Evolutionary conservation across 1,284 basidiomycete genomes (phyloP), one percentile per base, ranked within the genome.

Genomic region (Ganoderma lingzhi): DNA sequence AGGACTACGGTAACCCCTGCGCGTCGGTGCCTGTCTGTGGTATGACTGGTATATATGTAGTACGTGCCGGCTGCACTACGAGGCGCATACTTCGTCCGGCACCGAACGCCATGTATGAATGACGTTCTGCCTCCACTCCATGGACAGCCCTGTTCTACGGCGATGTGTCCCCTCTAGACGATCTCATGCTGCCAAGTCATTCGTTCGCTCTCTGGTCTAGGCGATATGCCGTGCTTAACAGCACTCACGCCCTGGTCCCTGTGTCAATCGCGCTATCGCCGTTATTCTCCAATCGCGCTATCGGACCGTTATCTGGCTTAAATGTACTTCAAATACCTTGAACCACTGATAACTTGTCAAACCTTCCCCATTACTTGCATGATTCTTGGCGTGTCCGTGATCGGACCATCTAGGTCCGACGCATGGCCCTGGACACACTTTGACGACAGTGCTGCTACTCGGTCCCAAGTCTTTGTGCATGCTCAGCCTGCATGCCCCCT

Each of bases 21-120:
- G 48, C n/a, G 48, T 59, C 37, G 37, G 59, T 61, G 10, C 59
- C 59, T 61, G 37, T 23, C 23, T 61, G n/a, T 4, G n/a, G 58
- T 58, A 28, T 19, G 55, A 32, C 19, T 39, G n/a, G 56, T 59
- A 59, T 39, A 37, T 59, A 39, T 28, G 39, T 42, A 58, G 35
- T 6, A 30, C 45, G 19, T 48, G 19, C n/a, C 45, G 45, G 45
- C 45, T 30, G 30, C 53, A 35, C 32, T 56, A 15, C 6, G 6
- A 17, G 30, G 15, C 35, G 30, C 28, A 23, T 51, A 10, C 48
- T 51, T 42, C 39, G 35, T 35, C 19, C 37, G 58, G 58, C 9
- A 35, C 58, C 37, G 58, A 41, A 59, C 10, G 4, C 37, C 37
- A 12, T 8, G 37, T 5, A 51, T 14, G 48, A 28, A 51, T 28